Evolutionary conservation across 345 rosid genomes (phyloP), one percentile per base, ranked within the genome.

Genomic region (Moringa oleifera): DNA sequence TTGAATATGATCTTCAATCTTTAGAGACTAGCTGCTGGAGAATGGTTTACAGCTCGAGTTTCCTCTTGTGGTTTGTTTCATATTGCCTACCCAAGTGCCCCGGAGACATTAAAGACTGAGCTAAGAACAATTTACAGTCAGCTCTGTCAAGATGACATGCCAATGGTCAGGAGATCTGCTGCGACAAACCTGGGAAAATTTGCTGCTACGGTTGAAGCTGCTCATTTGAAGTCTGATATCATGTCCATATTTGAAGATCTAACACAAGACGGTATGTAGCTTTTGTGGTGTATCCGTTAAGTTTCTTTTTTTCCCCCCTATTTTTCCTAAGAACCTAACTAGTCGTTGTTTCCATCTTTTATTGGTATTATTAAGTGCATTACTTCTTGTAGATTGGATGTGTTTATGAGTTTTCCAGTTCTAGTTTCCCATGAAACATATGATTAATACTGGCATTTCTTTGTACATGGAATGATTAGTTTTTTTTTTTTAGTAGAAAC

Each of bases 161-260:
- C 95, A 55, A 88, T 88, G 95, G 95, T 88, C 67, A 79, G 95
- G 58, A 85, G 91, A 73, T 83, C 95, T 75, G 95, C 95, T 24
- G 89, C 91, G 15, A 76, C 91, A 23, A 83, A 88, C 65, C 81
- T 85, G 4, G 95, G 95, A 50, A 88, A 88, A 57, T 83, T 85
- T 80, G 91, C 89, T 70, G 87, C 91, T 28, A 88, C 91, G 9
- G 79, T 88, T 75, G 95, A 85, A 64, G 65, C 87, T 18, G 71
- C 85, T 65, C 80, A 78, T 77, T 63, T 88, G 83, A 88, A 83
- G 75, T 50, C 81, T 33, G 95, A 85, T 18, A 77, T 83, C 55
- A 85, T 88, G 91, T 68, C 86, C 54, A 85, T 88, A 75, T 88
- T 85, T 73, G 91, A 85, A 49, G 91, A 88, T 71, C 76, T 88